A percentile compares a stretch with the other conserved stretches of the same genome.
Evolutionary conservation across 2,329 filamentous ascomycete species (phyloP).

Genomic region (Phialophora macrospora): DNA sequence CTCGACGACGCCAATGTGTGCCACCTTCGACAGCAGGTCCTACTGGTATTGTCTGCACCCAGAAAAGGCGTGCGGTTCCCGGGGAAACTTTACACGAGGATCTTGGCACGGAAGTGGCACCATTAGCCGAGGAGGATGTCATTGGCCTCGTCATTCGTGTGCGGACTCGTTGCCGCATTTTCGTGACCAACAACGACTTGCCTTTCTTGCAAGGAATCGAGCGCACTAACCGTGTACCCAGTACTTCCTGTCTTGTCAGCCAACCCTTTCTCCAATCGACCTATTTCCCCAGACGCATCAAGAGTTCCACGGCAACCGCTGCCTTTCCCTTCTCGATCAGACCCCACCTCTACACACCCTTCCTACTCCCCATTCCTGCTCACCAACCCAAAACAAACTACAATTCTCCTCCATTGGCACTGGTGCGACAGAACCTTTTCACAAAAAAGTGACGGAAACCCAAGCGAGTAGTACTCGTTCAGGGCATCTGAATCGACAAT

Average conservation of each 20-base stretch:
- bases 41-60: neutral
- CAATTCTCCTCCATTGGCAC: conserved; percentile 17
- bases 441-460: conserved; percentile 1
- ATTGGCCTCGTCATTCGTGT: conserved; percentile 6
- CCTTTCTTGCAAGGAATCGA: neutral
- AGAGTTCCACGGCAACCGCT: conserved; percentile 10
- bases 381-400: conserved; percentile 14
- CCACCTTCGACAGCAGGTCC: neutral
- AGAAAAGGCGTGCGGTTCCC: neutral
- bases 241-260: neutral
- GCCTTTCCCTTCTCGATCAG: neutral
- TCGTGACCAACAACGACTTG: neutral
- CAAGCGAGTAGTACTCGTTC: neutral
- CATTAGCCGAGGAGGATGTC: conserved; percentile 4
- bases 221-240: neutral
- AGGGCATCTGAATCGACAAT: conserved; percentile 10
- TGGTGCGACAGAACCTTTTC: neutral
- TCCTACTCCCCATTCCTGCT: conserved; percentile 5
- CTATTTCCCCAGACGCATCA: conserved; percentile 20
- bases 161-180: conserved; percentile 4
- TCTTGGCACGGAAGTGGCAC: conserved; percentile 2
- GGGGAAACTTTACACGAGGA: conserved; percentile 10
- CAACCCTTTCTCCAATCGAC: neutral
- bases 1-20: neutral
- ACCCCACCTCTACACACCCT: conserved; percentile 17